Base-by-base conservation (phyloP, 2,329 filamentous ascomycete genomes). In the Conoideocrella luteorostrata region DNA sequence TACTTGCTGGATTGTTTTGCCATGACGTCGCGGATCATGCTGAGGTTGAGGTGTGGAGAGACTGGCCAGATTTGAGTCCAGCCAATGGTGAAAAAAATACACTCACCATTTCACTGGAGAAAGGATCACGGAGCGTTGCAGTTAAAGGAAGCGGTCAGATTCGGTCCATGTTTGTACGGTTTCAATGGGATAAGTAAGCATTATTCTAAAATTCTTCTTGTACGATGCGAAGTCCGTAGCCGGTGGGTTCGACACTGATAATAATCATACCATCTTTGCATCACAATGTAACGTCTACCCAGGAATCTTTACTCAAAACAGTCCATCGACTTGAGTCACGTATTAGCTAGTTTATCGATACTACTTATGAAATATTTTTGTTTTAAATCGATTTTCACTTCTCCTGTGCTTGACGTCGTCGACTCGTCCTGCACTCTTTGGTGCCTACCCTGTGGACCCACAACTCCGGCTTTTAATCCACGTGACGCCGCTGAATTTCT, bases 21-120 rank as follows among this genome's bases (percentile, higher is more conserved):
- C 52, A 65, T 45, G n/a, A 41, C 46, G 43, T 59, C 6, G 47
- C 54, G 23, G 37, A 45, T 59, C 56, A 44, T 18, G 59, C 65
- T 3, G 56, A 59, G 3, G 60, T 82, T 2, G 82, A 89, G 60
- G 70, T 90, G 5, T 91, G 86, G 87, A 67, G 83, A 44, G 86
- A 91, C 58, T 77, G 72, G 61, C 80, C 80, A 0, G 72, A 75
- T 53, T 44, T 65, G 34, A 49, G 52, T 11, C 52, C 64, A 0
- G 49, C 49, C 1, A 57, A 60, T 4, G 58, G 51, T 18, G 57
- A 66, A 41, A 51, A 45, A 1, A 29, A 39, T 9, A 43, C 41
- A 1, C 47, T 65, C 41, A 64, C n/a, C 42, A 46, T 47, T 50
- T 50, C 13, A 37, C 49, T 28, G 26, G 24, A 32, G 4, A 46